A percentile compares a stretch with the other conserved stretches of the same genome.
These are phyloP conservation scores for Thelonectria discophora DNA, from an alignment of 2,329 filamentous ascomycete genomes.

Conservation along the genomic window DNA sequence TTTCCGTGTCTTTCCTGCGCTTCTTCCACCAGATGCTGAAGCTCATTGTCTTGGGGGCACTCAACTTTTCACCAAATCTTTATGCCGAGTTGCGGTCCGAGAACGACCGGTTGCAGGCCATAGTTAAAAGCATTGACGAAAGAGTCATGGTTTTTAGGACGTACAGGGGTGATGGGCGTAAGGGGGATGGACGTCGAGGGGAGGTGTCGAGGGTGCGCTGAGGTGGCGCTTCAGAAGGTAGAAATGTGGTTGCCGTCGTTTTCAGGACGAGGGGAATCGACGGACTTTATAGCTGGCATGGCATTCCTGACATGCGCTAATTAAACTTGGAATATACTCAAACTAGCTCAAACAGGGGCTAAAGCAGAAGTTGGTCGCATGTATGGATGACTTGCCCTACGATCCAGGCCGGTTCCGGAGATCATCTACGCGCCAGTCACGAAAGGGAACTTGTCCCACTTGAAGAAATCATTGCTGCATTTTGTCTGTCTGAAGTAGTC, in stretches of 20 bases:
- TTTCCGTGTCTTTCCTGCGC: constrained; percentile 48
- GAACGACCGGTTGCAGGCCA: constrained; percentile 43
- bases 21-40: constrained; percentile 48
- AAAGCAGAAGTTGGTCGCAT: too few relatives aligned
- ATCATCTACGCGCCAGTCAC: too few relatives aligned
- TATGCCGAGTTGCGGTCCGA: constrained; percentile 43
- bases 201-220: neutral
- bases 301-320: too few relatives aligned
- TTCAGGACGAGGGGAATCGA: neutral
- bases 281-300: neutral
- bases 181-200: neutral
- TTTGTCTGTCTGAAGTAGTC: too few relatives aligned
- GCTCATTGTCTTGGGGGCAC: constrained; percentile 46
- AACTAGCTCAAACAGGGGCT: too few relatives aligned
- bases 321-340: too few relatives aligned
- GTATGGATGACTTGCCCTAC: too few relatives aligned
- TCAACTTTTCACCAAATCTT: constrained; percentile 44
- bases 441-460: too few relatives aligned
- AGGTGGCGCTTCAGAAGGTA: too few relatives aligned
- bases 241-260: constrained; percentile 2
- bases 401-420: too few relatives aligned
- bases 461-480: too few relatives aligned
- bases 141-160: constrained; percentile 45
- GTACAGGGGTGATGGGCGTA: neutral
- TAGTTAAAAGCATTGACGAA: constrained; percentile 44